Conservation (phyloP, 1,284 basidiomycete genomes). For the Farysia itapuensis region DNA sequence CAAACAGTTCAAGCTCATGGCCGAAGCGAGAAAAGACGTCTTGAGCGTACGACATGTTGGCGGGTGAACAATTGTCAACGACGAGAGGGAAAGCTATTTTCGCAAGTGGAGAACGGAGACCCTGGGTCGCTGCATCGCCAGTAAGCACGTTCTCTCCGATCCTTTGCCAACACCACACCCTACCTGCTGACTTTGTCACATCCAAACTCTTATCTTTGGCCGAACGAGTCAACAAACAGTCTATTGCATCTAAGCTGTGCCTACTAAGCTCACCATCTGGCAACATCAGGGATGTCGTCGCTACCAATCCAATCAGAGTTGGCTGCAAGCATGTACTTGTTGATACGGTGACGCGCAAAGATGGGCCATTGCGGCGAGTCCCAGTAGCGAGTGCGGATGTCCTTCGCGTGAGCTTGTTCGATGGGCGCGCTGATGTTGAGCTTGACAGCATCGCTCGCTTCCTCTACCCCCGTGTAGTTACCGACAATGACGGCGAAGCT, state of each 20-base stretch:
- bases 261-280: conserved; percentile 23
- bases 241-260: too few species aligned
- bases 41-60: conserved; percentile 33
- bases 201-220: too few species aligned
- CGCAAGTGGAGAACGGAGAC: too few species aligned
- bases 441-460: conserved; percentile 6
- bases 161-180: too few species aligned
- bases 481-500: conserved; percentile 1
- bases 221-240: too few species aligned
- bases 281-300: conserved; percentile 37
- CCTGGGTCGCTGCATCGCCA: too few species aligned
- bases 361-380: conserved; percentile 41
- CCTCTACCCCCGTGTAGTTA: conserved; percentile 18
- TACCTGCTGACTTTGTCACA: too few species aligned
- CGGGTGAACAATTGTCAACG: too few species aligned
- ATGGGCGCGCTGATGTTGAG: conserved; percentile 6
- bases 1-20: conserved; percentile 32
- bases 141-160: too few species aligned
- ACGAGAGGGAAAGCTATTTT: too few species aligned
- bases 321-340: conserved; percentile 26
- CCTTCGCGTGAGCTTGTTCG: conserved; percentile 6
- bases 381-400: conserved; percentile 19
- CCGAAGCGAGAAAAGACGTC: conserved; percentile 27
- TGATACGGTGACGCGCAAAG: conserved; percentile 28
- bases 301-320: conserved; percentile 41